Evolutionary conservation across 139 green algal species (phyloP), one percentile per base, ranked within the genome.

Genomic region (Tetradesmus obliquus): DNA sequence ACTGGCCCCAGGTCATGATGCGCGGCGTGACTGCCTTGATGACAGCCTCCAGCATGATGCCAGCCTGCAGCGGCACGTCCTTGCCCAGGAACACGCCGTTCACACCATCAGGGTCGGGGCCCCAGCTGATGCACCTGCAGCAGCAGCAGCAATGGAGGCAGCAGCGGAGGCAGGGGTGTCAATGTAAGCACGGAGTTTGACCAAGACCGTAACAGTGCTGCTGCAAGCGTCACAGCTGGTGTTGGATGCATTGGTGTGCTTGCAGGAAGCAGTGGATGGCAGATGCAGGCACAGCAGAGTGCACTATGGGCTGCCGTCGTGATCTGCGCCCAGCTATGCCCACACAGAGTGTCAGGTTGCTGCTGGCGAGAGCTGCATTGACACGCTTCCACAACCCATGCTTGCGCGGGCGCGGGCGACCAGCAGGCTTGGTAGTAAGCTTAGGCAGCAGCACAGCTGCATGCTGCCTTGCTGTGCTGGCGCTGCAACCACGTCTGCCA

Each of bases 61-160:
- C 91, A 3, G 94, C 94, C 83, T 94, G 90, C 20, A 92, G 60
- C 9, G 95, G 83, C 24, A 96, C 92, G 66, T 95, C 90, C 90
- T 95, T 94, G 55, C 89, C 92, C 87, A 96, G 93, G 93, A 90
- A 95, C 80, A 96, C 94, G 55, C 94, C 94, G 83, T 95, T 95
- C 86, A 96, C 82, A 32, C 94, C 94, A 20, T 94, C 91, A 45
- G 57, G 20, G 82, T 96, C 94, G 0, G 94, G 93, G 2, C 91
- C 84, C 91, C 91, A 96, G 91, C 84, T 87, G 93, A 96, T 96
- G 79, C 92, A 95, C 66, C 92, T 95, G 92, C 54, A 57, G 60
- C n/a, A 10, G 55, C 55, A 20, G 53, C 20, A 80, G 84, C n/a
- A 62, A 17, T 55, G 19, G 53, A 15, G 72, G 82, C 53, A 60